Evolutionary conservation across 2,329 filamentous ascomycete species (phyloP).

Genomic region (Cryphonectria carpinicola): DNA sequence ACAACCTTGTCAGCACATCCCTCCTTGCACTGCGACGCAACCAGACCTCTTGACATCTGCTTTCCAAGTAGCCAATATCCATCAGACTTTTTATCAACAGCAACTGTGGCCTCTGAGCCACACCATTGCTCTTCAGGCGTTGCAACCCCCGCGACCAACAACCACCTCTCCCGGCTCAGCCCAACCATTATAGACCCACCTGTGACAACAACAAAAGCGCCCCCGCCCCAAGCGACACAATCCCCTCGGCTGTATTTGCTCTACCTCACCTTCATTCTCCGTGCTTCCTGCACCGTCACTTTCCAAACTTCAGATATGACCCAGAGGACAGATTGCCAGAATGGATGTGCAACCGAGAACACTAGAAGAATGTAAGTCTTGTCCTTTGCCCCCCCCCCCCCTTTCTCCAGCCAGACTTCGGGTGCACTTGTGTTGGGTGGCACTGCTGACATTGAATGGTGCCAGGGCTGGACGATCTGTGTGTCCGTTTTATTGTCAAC

Average conservation of each 20-base stretch:
- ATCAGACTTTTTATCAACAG: neutral
- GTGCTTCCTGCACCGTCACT: conserved; percentile 16
- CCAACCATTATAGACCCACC: conserved; percentile 21
- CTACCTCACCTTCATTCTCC: neutral
- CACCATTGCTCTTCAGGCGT: conserved; percentile 3
- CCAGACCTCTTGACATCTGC: neutral
- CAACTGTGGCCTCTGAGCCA: conserved; percentile 10
- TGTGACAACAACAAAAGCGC: conserved; percentile 17
- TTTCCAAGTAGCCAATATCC: neutral
- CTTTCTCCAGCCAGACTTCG: neutral
- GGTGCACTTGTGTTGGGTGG: conserved; percentile 18
- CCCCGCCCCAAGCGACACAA: neutral
- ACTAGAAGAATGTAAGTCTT: conserved; percentile 28
- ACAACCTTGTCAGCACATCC: neutral
- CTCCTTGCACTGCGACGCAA: neutral
- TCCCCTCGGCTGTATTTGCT: neutral
- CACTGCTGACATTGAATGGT: conserved; percentile 26
- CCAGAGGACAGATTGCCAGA: conserved; percentile 19
- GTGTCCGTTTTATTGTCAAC: conserved; percentile 97
- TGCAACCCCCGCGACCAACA: neutral
- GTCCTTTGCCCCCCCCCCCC: neutral
- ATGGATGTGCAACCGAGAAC: conserved; percentile 27
- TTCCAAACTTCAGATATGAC: conserved; percentile 23
- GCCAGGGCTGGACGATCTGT: conserved; percentile 92
- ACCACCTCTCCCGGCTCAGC: conserved; percentile 6